A percentile compares a stretch with the other conserved stretches of the same genome.
Conservation (phyloP, 176 grass and related monocot genomes). For the Calamus simplicifolius region DNA sequence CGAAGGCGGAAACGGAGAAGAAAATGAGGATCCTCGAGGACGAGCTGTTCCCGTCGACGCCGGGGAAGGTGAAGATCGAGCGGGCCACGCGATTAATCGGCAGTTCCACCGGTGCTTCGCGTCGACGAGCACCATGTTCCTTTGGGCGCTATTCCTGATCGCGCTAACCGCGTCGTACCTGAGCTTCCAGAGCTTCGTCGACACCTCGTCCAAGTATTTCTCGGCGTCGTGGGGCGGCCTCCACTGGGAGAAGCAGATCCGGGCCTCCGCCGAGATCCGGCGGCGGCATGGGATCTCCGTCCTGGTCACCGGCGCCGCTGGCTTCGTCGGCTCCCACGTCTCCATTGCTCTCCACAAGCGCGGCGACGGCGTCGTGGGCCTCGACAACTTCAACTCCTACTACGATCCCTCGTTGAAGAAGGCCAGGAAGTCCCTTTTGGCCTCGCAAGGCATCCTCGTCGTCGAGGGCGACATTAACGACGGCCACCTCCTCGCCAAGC, state of each 20-base stretch:
- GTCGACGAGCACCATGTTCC: constrained; percentile 62
- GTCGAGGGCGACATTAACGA: constrained; percentile 44
- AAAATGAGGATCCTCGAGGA: constrained; percentile 48
- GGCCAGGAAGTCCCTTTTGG: constrained; percentile 27
- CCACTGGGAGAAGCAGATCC: constrained; percentile 31
- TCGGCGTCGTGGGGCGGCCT: constrained; percentile 4
- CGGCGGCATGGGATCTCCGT: constrained; percentile 19
- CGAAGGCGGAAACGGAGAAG: background rate
- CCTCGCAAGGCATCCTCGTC: constrained; percentile 25
- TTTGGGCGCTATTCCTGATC: constrained; percentile 62
- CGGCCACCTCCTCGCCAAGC: constrained; percentile 21
- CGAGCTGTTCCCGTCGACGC: constrained; percentile 53
- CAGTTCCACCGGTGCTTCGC: constrained; percentile 66
- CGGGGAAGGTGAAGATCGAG: constrained; percentile 75
- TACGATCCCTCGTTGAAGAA: constrained; percentile 40
- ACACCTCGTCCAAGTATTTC: constrained; percentile 24
- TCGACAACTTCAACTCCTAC: constrained; percentile 40
- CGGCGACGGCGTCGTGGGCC: constrained; percentile 35
- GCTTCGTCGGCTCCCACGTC: constrained; percentile 34
- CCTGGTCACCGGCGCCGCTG: constrained; percentile 32
- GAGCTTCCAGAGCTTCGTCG: constrained; percentile 51
- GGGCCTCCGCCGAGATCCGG: constrained; percentile 21
- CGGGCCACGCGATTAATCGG: constrained; percentile 30
- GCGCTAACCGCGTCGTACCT: constrained; percentile 58
- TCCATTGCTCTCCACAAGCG: constrained; percentile 22